Evolutionary conservation across 1,284 basidiomycete genomes (phyloP).

Genomic region (Fomitopsis schrenkii): DNA sequence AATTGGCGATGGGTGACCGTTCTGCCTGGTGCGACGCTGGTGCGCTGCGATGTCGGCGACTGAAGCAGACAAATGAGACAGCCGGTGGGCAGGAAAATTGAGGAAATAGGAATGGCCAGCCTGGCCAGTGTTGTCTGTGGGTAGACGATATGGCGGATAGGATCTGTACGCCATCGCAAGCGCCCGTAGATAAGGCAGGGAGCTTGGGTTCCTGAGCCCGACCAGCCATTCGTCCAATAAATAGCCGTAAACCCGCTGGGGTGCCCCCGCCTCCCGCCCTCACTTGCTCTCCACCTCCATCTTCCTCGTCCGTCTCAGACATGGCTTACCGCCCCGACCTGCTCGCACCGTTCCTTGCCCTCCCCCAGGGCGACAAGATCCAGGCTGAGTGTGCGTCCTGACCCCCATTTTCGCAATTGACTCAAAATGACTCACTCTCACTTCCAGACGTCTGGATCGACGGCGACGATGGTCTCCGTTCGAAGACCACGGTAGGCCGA

Average conservation of each 20-base stretch:
- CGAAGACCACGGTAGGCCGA: conserved; percentile 82
- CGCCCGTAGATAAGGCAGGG: not conserved
- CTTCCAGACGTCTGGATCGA: conserved; percentile 91
- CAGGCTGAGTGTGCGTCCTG: conserved; percentile 81
- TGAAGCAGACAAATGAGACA: no score
- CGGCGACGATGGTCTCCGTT: conserved; percentile 88
- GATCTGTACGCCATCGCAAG: not conserved
- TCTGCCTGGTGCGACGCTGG: not conserved
- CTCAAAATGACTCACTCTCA: conserved; percentile 21
- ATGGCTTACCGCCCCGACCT: conserved; percentile 74
- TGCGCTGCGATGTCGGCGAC: no score
- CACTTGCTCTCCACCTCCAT: conserved; percentile 7
- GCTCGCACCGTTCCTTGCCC: conserved; percentile 81
- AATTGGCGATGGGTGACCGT: not conserved
- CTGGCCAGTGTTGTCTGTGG: not conserved
- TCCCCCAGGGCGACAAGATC: conserved; percentile 82
- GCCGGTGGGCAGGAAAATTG: not conserved
- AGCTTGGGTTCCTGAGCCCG: not conserved
- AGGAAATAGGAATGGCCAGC: not conserved
- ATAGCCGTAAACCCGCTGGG: conserved; percentile 5
- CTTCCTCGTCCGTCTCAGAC: conserved; percentile 8
- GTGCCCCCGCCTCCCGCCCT: not conserved
- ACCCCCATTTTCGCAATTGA: not conserved
- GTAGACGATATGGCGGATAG: not conserved
- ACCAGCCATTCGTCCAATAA: not conserved